A percentile compares a stretch with the other conserved stretches of the same genome.
Conservation (phyloP, 2,329 filamentous ascomycete genomes). For the Xylariales sp. region DNA sequence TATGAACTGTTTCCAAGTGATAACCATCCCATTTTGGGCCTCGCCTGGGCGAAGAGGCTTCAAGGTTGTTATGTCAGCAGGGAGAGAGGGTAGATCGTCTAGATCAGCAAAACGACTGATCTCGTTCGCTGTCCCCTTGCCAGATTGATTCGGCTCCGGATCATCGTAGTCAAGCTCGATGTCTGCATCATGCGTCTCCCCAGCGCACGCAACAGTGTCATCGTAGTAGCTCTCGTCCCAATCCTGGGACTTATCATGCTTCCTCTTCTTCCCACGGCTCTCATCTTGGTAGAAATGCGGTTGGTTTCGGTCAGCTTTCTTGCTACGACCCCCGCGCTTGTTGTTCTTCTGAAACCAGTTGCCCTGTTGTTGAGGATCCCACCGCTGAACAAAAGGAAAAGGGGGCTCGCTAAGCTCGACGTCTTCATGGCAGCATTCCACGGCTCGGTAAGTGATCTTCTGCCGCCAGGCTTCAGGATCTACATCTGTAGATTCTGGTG, state of each 20-base stretch:
- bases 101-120: conserved; percentile 42
- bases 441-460: conserved; percentile 70
- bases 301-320: conserved; percentile 40
- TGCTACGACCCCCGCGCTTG: conserved; percentile 41
- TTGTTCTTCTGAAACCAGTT: conserved; percentile 34
- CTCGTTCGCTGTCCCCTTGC: conserved; percentile 27
- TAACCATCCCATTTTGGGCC: conserved; percentile 54
- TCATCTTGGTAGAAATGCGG: conserved; percentile 36
- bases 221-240: conserved; percentile 31
- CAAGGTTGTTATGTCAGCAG: conserved; percentile 51
- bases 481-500: conserved; percentile 28
- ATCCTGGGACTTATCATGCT: conserved; percentile 37
- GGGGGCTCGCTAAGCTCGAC: conserved; percentile 70
- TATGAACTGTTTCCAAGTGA: conserved; percentile 63
- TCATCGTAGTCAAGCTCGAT: conserved; percentile 39
- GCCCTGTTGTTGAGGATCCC: conserved; percentile 70
- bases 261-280: conserved; percentile 42
- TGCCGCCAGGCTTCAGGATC: conserved; percentile 65
- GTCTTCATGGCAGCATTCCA: conserved; percentile 75
- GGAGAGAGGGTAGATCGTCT: conserved; percentile 60
- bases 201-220: conserved; percentile 22
- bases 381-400: conserved; percentile 85
- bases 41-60: conserved; percentile 43
- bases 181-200: conserved; percentile 21
- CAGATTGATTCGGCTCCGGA: conserved; percentile 22